phyloP scores from a whole-genome alignment of 169 alveolate species.

The Plasmodium billcollinsi region DNA sequence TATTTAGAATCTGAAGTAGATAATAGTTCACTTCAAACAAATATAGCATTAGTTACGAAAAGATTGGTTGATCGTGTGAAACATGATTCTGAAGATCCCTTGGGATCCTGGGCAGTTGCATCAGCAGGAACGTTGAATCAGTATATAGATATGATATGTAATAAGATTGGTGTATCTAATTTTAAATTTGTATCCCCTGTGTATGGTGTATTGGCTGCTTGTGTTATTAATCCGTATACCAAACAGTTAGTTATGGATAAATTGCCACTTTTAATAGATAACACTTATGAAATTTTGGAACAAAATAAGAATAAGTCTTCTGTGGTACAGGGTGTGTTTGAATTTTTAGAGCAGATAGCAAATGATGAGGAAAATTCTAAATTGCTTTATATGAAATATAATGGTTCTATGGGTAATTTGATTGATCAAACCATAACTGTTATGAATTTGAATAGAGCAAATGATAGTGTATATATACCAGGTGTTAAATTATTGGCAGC shows the following conservation, averaged over 20 bases:
- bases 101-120: slow-evolving; percentile 95
- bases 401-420: slow-evolving; percentile 52
- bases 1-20: slow-evolving; percentile 82
- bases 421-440: slow-evolving; percentile 37
- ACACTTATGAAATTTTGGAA: slow-evolving; percentile 81
- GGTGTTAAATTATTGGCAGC: slow-evolving; percentile 62
- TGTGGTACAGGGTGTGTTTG: slow-evolving; percentile 81
- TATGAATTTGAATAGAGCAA: slow-evolving; percentile 66
- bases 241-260: slow-evolving; percentile 81
- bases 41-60: slow-evolving; percentile 81
- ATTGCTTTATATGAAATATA: slow-evolving; percentile 43
- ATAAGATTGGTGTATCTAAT: slow-evolving; percentile 85
- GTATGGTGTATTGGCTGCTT: slow-evolving; percentile 87
- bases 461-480: slow-evolving; percentile 51
- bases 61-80: slow-evolving; percentile 84
- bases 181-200: slow-evolving; percentile 84
- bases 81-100: slow-evolving; percentile 91
- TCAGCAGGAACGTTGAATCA: slow-evolving; percentile 89
- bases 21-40: slow-evolving; percentile 84
- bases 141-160: slow-evolving; percentile 83
- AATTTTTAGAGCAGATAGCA: slow-evolving; percentile 84
- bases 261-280: slow-evolving; percentile 76
- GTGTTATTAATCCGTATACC: slow-evolving; percentile 87
- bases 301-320: slow-evolving; percentile 84
- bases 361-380: slow-evolving; percentile 86